These are phyloP conservation scores for Porcisia hertigi DNA, from an alignment of 208 protist genomes.

Conservation along the genomic window DNA sequence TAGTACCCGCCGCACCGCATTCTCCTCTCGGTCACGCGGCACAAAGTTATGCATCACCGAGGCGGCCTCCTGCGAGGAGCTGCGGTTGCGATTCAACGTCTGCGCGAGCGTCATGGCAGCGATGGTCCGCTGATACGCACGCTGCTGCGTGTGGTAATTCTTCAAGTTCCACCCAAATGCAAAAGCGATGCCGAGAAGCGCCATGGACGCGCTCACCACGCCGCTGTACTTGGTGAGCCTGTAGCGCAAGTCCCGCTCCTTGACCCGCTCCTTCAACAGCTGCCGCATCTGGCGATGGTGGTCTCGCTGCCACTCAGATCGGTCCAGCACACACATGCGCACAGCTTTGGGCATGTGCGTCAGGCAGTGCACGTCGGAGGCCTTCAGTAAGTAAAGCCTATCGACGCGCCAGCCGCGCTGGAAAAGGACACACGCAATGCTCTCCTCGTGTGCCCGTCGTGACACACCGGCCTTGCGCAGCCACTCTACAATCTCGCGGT, in stretches of 20 bases:
- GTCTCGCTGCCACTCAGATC: constrained; percentile 71
- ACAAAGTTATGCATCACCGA: constrained; percentile 34
- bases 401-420: constrained; percentile 81
- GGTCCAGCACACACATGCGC: constrained; percentile 66
- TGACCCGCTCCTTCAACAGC: constrained; percentile 65
- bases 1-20: constrained; percentile 56
- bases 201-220: constrained; percentile 66
- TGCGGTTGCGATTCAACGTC: constrained; percentile 20
- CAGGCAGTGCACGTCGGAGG: constrained; percentile 70
- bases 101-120: constrained; percentile 59
- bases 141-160: constrained; percentile 58
- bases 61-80: not conserved
- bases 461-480: constrained; percentile 70
- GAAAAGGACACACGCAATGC: constrained; percentile 70
- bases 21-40: constrained; percentile 52
- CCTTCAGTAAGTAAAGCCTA: constrained; percentile 80
- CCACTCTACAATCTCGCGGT: constrained; percentile 74
- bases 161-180: constrained; percentile 72
- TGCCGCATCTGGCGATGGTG: constrained; percentile 68
- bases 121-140: constrained; percentile 45
- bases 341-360: constrained; percentile 55
- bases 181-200: constrained; percentile 56
- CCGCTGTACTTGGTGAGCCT: constrained; percentile 73
- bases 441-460: constrained; percentile 67
- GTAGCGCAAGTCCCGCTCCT: constrained; percentile 72